phyloP scores from a whole-genome alignment of 208 protist species.

The Acanthamoeba pearcei region DNA sequence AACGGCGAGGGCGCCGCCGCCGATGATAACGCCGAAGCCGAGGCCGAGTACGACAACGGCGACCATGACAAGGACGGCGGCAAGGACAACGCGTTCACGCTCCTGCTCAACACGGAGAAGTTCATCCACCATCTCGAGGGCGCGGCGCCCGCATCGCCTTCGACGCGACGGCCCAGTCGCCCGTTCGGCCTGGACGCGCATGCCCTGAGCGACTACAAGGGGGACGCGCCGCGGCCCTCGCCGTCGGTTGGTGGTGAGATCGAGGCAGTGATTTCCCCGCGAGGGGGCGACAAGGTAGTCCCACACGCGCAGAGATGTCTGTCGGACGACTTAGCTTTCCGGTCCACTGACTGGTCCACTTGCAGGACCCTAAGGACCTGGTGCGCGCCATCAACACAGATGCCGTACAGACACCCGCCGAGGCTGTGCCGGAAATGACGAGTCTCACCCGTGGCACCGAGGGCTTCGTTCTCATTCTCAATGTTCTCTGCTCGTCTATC shows the following conservation, averaged over 20 bases:
- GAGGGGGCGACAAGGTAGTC: not conserved
- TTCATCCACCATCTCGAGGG: conserved; percentile 46
- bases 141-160: not conserved
- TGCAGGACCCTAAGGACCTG: not conserved
- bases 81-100: conserved; percentile 15
- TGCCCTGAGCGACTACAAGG: not conserved
- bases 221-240: not conserved
- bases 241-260: no score
- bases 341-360: not conserved
- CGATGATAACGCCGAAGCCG: not conserved
- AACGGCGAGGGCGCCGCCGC: not conserved
- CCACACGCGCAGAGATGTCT: not conserved
- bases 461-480: conserved; percentile 73
- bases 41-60: not conserved
- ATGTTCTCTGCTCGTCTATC: conserved; percentile 36
- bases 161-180: not conserved
- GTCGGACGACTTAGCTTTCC: no score
- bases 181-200: conserved; percentile 13
- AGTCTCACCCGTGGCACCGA: not conserved
- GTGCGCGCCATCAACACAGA: not conserved
- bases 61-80: not conserved
- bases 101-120: conserved; percentile 18
- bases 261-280: not conserved
- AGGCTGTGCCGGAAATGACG: not conserved
- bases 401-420: not conserved